A percentile compares a stretch with the other conserved stretches of the same genome.
Conservation (phyloP, 306 rosid species). For the Vigna radiata region DNA sequence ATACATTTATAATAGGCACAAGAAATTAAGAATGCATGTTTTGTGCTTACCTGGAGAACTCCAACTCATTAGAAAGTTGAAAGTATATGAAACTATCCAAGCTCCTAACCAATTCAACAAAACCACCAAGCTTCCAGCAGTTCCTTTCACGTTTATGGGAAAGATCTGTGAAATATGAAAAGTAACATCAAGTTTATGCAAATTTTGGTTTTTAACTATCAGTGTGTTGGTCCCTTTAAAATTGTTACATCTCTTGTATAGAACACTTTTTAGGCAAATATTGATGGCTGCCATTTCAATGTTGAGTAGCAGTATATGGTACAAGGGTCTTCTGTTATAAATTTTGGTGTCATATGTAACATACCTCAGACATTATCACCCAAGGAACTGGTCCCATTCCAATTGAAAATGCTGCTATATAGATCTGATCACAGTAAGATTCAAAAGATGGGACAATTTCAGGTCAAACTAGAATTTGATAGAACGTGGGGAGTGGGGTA, state of each 20-base stretch:
- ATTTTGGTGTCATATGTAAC: slow-evolving; percentile 15
- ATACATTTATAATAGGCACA: background rate
- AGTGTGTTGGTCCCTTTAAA: background rate
- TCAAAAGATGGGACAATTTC: slow-evolving; percentile 21
- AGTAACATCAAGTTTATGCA: background rate
- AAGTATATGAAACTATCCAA: slow-evolving; percentile 82
- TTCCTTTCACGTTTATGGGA: slow-evolving; percentile 84
- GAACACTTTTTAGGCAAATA: background rate
- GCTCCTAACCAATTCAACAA: slow-evolving; percentile 84
- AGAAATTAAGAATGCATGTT: background rate
- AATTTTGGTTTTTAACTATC: too few species aligned
- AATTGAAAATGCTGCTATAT: slow-evolving; percentile 67
- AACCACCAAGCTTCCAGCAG: slow-evolving; percentile 81
- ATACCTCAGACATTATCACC: slow-evolving; percentile 97
- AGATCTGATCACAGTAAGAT: slow-evolving; percentile 58
- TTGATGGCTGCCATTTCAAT: slow-evolving; percentile 4
- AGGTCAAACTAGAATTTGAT: background rate
- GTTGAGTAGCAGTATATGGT: background rate
- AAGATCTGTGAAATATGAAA: slow-evolving; percentile 68
- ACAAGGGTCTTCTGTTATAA: background rate
- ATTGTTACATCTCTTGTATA: background rate
- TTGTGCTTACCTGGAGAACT: slow-evolving; percentile 65
- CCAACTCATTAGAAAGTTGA: slow-evolving; percentile 82
- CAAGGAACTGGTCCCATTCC: slow-evolving; percentile 92
- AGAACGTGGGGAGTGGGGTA: too few species aligned